Evolutionary conservation across 768 basidiomycete genomes (phyloP), one percentile per base, ranked within the genome.

Genomic region (Mycena epipterygia): DNA sequence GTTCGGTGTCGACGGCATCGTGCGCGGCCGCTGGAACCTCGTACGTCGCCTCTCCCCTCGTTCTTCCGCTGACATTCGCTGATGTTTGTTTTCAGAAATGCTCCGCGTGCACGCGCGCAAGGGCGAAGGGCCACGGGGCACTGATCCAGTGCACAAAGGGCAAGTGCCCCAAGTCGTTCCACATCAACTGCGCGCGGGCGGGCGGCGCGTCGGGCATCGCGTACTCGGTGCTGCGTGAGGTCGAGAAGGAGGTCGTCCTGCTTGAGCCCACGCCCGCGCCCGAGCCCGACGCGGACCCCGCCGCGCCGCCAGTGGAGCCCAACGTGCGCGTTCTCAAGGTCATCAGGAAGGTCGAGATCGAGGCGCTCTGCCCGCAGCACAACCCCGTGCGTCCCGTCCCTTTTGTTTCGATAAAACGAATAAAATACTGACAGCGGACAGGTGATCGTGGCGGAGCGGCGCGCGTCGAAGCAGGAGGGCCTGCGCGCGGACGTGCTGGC

Each of bases 121-220:
- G 86, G 37, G 79, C 84, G 14, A 94, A 91, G 75, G 84, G 82
- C 0, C 95, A 94, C 70, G 95, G 93, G 21, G 94, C 93, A 0
- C 93, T 92, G 29, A 91, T 98, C 29, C 97, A 98, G 77, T 98
- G 97, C 78, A 94, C 95, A 19, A 95, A 94, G 80, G 96, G 96
- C 51, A 97, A 96, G 82, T 98, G 97, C 75, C 87, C 94, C 14
- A 94, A 93, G 77, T 94, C 97, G 0, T 98, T 95, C 82, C 97
- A 99, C 76, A 93, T 98, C 32, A 92, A 91, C 4, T 99, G 98
- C 79, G 97, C 98, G 0, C 83, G 86, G 46, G 86, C 89, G 23
- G 89, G 90, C 1, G 81, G 79, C 14, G 81, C 82, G 3, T 78
- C 82, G 5, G 89, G 87, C 13, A 86, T 94, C 48, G 82, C 89